Conservation (phyloP, 2,329 filamentous ascomycete species). For the Arthrobotrys pseudoclavata region DNA sequence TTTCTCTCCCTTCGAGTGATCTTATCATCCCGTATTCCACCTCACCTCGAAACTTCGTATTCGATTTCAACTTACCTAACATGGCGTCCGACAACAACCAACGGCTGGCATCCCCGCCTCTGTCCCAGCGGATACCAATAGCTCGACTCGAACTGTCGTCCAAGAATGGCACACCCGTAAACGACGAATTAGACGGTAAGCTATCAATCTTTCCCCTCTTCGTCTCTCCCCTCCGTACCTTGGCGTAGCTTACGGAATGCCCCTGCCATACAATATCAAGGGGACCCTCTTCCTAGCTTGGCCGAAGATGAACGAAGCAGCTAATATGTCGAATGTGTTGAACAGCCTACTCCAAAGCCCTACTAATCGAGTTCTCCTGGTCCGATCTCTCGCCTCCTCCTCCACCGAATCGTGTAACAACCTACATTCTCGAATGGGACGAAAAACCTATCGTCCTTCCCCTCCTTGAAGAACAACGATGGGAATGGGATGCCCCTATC, state of each 20-base stretch:
- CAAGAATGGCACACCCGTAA: constrained; percentile 54
- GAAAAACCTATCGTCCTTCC: constrained; percentile 57
- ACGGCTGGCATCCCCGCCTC: constrained; percentile 55
- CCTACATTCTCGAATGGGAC: constrained; percentile 59
- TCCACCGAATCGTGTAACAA: constrained; percentile 49
- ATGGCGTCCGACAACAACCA: constrained; percentile 53
- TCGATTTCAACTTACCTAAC: background rate
- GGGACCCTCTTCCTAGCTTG: background rate
- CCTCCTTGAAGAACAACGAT: constrained; percentile 56
- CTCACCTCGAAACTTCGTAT: background rate
- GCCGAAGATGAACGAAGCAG: background rate
- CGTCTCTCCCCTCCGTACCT: background rate
- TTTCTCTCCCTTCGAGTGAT: background rate
- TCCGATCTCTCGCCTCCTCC: constrained; percentile 56
- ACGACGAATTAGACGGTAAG: constrained; percentile 58
- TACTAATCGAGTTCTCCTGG: constrained; percentile 58
- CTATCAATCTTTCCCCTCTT: background rate
- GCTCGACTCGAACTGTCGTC: constrained; percentile 57
- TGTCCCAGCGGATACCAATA: constrained; percentile 59
- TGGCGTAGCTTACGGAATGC: background rate
- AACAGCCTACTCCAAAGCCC: constrained; percentile 57
- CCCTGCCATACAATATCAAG: background rate
- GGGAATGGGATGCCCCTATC: constrained; percentile 59
- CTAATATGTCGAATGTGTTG: constrained; percentile 33
- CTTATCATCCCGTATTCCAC: constrained; percentile 2